Evolutionary conservation across 768 basidiomycete genomes (phyloP), one percentile per base, ranked within the genome.

Genomic region (Pisolithus albus): DNA sequence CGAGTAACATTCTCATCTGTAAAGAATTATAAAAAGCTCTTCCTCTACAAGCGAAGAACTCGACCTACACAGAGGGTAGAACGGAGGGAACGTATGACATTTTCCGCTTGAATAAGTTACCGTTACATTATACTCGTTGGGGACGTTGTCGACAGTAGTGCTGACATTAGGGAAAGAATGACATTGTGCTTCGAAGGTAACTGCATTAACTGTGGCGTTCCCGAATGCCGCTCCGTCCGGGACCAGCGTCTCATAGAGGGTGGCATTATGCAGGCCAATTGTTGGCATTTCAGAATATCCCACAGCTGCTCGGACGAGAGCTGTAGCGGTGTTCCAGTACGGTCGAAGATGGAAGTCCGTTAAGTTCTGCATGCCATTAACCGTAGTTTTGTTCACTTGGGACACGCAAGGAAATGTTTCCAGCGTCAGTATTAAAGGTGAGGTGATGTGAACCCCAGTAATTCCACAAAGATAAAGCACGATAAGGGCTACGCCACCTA

Each of bases 401-500:
- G 9, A 36, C 1, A 41, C 34, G 13, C 23, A 11, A 49, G 48
- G 52, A 36, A 49, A 53, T 7, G 46, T 40, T 21, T 52, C 45
- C 9, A 52, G 36, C 18, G 47, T 40, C 10, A 55, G 11, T 3
- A 55, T 10, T 5, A 46, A 49, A 15, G 54, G 51, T 9, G 54
- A 55, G 9, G 54, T 52, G 3, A 55, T 13, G n/a, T 55, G 51
- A 5, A 55, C 10, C 7, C 42, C 46, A 1, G 54, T 34, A 21
- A 55, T 46, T 7, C 40, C 37, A 13, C 41, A n/a, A 19, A 55
- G 51, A 30, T 55, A 55, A 9, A 21, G 9, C 1, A 36, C 9
- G 24, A 56, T 49, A 5, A 55, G 32, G 18, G 53, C 36, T 15
- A 24, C 30, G 7, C 16, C 11, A 23, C 39, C 43, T 19, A 32